Conservation (phyloP, 768 basidiomycete genomes). For the Leccinum aurantiacum region DNA sequence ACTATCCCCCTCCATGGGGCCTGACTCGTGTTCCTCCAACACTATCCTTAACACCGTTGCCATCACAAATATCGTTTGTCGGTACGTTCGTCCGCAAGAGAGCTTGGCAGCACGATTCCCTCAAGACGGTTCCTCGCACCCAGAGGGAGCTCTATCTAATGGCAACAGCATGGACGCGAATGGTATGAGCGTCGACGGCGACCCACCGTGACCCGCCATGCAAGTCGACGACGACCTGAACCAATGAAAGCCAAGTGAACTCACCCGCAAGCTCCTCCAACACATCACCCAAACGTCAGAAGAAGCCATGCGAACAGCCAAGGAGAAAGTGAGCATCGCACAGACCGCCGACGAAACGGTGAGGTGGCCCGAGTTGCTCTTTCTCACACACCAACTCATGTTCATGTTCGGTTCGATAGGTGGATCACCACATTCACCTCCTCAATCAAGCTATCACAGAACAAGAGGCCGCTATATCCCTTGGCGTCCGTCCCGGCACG, state of each 20-base stretch:
- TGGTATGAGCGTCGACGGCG: not conserved
- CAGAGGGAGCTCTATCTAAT: not conserved
- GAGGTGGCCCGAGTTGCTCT: constrained; percentile 23
- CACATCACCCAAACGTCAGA: constrained; percentile 60
- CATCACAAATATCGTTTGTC: constrained; percentile 29
- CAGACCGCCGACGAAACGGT: constrained; percentile 71
- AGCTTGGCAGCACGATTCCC: constrained; percentile 19
- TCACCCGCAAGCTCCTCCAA: constrained; percentile 54
- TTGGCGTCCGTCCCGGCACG: constrained; percentile 53
- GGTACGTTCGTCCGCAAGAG: constrained; percentile 45
- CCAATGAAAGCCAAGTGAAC: constrained; percentile 30
- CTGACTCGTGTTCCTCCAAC: too few species aligned
- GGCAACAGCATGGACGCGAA: constrained; percentile 1
- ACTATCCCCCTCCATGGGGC: too few species aligned
- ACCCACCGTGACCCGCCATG: constrained; percentile 12
- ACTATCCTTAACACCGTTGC: too few species aligned
- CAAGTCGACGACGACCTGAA: constrained; percentile 9
- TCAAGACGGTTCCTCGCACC: not conserved
- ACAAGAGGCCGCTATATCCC: constrained; percentile 54
- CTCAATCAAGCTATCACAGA: constrained; percentile 71
- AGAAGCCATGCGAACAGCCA: constrained; percentile 59
- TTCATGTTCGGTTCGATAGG: constrained; percentile 38
- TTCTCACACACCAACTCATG: not conserved
- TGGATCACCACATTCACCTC: constrained; percentile 76
- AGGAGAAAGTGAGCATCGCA: constrained; percentile 79